Conservation (phyloP, 805 yeast genomes). For the Pichia gijzeniarum region DNA sequence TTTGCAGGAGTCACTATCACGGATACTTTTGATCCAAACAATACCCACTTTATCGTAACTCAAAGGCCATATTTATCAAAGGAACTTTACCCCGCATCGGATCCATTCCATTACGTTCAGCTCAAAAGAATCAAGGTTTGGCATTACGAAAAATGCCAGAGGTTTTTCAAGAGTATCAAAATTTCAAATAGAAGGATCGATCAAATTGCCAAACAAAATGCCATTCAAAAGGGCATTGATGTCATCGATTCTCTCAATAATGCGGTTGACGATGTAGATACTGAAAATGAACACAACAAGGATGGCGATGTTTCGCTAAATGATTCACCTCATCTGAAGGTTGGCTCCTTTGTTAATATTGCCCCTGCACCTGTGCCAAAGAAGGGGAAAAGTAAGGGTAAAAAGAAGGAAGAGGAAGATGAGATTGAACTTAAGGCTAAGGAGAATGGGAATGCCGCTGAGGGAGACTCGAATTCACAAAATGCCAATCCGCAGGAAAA, state of each 20-base stretch:
- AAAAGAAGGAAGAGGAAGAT: neutral
- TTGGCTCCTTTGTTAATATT: conserved; percentile 4
- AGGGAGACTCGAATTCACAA: neutral
- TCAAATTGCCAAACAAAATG: conserved; percentile 21
- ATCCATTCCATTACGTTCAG: conserved; percentile 42
- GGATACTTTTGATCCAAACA: conserved; percentile 38
- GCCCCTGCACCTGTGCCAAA: conserved; percentile 9
- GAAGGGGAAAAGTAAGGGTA: neutral
- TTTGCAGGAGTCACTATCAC: conserved; percentile 43
- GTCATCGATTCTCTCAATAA: neutral
- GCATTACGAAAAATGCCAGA: conserved; percentile 52
- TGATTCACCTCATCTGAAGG: neutral
- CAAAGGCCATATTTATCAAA: conserved; percentile 36
- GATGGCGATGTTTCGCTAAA: neutral
- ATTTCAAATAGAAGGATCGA: conserved; percentile 32
- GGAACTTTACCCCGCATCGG: conserved; percentile 35
- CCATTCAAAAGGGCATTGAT: conserved; percentile 4
- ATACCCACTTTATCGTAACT: conserved; percentile 42
- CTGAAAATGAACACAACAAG: neutral
- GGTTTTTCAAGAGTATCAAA: conserved; percentile 48
- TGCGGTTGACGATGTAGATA: neutral
- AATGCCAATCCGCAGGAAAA: neutral
- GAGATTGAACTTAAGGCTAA: neutral
- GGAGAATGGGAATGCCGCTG: neutral
- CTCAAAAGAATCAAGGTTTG: conserved; percentile 47